A percentile compares a stretch with the other conserved stretches of the same genome.
Evolutionary conservation across 495 filamentous ascomycete species (phyloP).

Genomic region (Neurospora sp.): DNA sequence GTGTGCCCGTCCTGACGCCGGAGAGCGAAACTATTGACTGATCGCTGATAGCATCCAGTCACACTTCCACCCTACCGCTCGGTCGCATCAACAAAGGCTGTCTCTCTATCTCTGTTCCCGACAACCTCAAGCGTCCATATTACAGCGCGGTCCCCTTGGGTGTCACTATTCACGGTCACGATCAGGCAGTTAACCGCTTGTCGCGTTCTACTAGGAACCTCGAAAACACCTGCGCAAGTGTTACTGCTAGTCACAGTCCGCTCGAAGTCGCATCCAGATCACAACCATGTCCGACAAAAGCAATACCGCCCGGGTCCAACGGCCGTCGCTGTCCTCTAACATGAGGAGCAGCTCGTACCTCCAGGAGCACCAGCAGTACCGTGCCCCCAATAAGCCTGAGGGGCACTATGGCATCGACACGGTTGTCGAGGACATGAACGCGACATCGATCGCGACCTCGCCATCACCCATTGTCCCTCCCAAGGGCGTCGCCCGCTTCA

Average conservation of each 20-base stretch:
- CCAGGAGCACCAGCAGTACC: slow-evolving; percentile 66
- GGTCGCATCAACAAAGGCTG: not conserved
- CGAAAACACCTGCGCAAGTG: not conserved
- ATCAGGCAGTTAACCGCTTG: not conserved
- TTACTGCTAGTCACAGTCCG: not conserved
- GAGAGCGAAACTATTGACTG: not conserved
- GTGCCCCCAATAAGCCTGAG: slow-evolving; percentile 44
- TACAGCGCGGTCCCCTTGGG: not conserved
- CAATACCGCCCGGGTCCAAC: slow-evolving; percentile 19
- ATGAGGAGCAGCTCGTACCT: slow-evolving; percentile 63
- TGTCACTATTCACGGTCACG: not conserved
- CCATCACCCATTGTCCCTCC: slow-evolving; percentile 10
- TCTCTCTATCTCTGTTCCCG: not conserved
- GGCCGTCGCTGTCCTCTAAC: slow-evolving; percentile 35
- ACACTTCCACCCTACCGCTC: not conserved
- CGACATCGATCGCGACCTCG: slow-evolving; percentile 15
- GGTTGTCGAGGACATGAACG: slow-evolving; percentile 39
- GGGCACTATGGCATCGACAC: slow-evolving; percentile 45
- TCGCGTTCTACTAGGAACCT: not conserved
- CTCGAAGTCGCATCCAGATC: not conserved
- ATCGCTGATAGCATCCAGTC: not conserved
- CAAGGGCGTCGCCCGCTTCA: slow-evolving; percentile 34
- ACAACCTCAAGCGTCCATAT: not conserved
- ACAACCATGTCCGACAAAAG: slow-evolving; percentile 28
- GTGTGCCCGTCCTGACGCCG: not conserved